A percentile compares a stretch with the other conserved stretches of the same genome.
Conservation (phyloP, 2,329 filamentous ascomycete species). For the Colletotrichum limetticola region DNA sequence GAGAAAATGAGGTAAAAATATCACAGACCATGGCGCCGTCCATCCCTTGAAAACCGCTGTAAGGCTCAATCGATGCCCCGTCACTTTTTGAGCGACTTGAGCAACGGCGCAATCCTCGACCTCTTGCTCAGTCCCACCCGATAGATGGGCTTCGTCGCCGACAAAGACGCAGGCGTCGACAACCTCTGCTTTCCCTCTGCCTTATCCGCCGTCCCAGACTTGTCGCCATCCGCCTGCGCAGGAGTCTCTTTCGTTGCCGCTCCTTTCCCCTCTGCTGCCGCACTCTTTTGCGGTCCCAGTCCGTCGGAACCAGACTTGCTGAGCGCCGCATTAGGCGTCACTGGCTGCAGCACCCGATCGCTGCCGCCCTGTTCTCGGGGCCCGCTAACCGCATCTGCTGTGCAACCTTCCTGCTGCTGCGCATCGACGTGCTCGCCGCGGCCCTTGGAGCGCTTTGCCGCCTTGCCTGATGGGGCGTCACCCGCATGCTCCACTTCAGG, state of each 20-base stretch:
- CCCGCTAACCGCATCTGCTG: background rate
- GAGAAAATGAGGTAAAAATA: background rate
- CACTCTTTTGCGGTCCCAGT: constrained; percentile 1
- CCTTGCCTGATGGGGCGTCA: background rate
- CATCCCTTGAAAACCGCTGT: no score
- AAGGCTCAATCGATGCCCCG: no score
- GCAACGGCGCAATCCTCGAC: constrained; percentile 60
- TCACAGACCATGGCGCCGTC: background rate
- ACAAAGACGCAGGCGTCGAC: constrained; percentile 26
- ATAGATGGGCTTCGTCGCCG: constrained; percentile 53
- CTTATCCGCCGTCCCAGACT: constrained; percentile 28
- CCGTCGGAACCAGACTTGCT: constrained; percentile 3
- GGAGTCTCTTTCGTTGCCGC: background rate
- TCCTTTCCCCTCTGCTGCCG: constrained; percentile 3
- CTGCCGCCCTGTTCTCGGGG: background rate
- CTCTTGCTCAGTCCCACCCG: constrained; percentile 63
- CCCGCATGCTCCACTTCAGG: background rate
- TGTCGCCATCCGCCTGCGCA: constrained; percentile 16
- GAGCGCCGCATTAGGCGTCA: constrained; percentile 6
- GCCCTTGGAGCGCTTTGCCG: background rate
- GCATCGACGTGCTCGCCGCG: background rate
- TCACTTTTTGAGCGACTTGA: constrained; percentile 59
- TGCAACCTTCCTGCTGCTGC: background rate
- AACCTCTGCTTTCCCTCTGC: constrained; percentile 30
- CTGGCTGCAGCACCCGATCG: constrained; percentile 19